Conservation (phyloP, 352 stramenopile genomes). For the Globisporangium spinosum region DNA sequence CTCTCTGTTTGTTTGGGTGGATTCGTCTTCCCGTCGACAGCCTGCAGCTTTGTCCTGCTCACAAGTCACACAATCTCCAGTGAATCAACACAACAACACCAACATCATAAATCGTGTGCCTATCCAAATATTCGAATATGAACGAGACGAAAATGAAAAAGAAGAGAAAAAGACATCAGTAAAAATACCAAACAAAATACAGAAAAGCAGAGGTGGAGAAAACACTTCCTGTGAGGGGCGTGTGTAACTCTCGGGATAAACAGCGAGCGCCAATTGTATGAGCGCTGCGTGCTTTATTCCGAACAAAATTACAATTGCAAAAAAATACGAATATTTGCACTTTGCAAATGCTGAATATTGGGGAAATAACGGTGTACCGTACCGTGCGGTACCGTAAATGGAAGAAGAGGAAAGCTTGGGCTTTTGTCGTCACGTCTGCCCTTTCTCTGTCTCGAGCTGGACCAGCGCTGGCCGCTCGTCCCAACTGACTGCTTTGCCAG, state of each 20-base stretch:
- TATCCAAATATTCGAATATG: not conserved
- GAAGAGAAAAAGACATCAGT: too few relatives aligned
- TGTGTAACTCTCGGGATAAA: not conserved
- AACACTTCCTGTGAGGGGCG: not conserved
- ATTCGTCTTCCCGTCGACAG: not conserved
- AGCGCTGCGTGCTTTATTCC: not conserved
- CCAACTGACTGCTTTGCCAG: not conserved
- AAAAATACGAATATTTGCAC: not conserved
- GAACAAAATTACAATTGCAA: not conserved
- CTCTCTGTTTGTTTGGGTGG: not conserved
- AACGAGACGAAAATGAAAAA: not conserved
- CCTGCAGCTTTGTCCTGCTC: not conserved
- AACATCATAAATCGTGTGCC: too few relatives aligned
- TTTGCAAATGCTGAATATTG: not conserved
- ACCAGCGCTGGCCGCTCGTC: not conserved
- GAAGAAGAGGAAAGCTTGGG: not conserved
- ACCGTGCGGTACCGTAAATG: not conserved
- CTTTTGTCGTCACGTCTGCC: not conserved
- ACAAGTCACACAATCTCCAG: not conserved
- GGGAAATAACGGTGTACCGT: not conserved
- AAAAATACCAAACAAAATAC: not conserved
- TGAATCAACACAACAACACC: not conserved
- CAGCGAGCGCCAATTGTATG: not conserved
- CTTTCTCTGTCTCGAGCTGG: not conserved
- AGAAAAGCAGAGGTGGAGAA: not conserved